Evolutionary conservation across 2,329 filamentous ascomycete species (phyloP).

Genomic region (Blastomyces silverae): DNA sequence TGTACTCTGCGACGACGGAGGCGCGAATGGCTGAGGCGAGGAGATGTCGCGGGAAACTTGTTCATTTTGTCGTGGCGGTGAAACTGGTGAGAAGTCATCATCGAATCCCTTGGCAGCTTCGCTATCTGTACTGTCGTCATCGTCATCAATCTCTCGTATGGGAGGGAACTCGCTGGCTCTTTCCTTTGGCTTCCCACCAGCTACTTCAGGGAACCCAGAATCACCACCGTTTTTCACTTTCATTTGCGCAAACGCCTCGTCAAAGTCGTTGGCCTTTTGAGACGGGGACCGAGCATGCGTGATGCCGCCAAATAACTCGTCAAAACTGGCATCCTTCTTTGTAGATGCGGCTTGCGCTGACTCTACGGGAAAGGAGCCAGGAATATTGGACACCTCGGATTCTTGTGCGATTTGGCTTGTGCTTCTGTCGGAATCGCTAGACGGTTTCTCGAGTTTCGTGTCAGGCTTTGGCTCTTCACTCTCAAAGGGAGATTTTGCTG

Average conservation of each 20-base stretch:
- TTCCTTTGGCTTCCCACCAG: conserved; percentile 27
- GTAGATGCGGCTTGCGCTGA: conserved; percentile 22
- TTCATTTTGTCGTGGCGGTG: conserved; percentile 33
- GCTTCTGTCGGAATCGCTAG: neutral
- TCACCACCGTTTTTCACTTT: conserved; percentile 42
- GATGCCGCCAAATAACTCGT: conserved; percentile 42
- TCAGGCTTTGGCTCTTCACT: conserved; percentile 8
- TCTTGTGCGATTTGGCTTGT: neutral
- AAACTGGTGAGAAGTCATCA: conserved; percentile 75
- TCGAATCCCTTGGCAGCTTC: conserved; percentile 67
- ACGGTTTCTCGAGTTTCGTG: neutral
- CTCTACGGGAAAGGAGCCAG: conserved; percentile 44
- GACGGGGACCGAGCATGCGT: conserved; percentile 41
- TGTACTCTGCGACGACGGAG: conserved; percentile 45
- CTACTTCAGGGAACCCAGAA: conserved; percentile 27
- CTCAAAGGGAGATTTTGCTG: conserved; percentile 31
- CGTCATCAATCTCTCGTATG: conserved; percentile 74
- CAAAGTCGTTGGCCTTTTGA: conserved; percentile 43
- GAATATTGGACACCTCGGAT: conserved; percentile 30
- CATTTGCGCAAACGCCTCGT: conserved; percentile 43
- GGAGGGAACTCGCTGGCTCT: conserved; percentile 74
- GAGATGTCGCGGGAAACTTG: conserved; percentile 21
- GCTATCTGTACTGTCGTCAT: conserved; percentile 67
- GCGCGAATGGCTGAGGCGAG: conserved; percentile 32
- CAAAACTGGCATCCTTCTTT: conserved; percentile 38